A percentile compares a stretch with the other conserved stretches of the same genome.
Evolutionary conservation across 495 filamentous ascomycete genomes (phyloP).

Genomic region (Neurospora sp.): DNA sequence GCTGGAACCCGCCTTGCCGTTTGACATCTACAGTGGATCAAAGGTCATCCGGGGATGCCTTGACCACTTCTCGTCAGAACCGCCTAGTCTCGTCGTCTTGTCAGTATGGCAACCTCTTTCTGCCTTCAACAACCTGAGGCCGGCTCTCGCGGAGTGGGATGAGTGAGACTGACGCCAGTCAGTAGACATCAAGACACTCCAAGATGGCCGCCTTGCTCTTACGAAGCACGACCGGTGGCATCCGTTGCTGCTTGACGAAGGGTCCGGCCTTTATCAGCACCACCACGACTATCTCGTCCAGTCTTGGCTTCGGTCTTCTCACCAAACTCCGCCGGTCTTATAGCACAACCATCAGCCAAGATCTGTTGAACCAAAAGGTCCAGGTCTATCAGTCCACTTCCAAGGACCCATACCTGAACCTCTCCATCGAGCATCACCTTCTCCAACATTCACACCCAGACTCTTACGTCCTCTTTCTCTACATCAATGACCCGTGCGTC

Average conservation of each 20-base stretch:
- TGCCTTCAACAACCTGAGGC: neutral
- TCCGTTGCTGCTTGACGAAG: neutral
- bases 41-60: neutral
- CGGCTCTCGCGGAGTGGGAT: neutral
- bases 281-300: neutral
- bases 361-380: slow-evolving; percentile 6
- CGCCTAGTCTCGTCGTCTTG: neutral
- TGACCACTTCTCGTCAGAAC: neutral
- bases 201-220: neutral
- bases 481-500: slow-evolving; percentile 74
- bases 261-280: neutral
- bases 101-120: neutral
- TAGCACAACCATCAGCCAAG: neutral
- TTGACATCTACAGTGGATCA: neutral
- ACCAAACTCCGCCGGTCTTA: neutral
- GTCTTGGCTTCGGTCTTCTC: neutral
- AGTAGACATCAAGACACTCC: neutral
- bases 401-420: slow-evolving; percentile 75
- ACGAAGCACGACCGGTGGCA: neutral
- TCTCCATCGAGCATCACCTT: slow-evolving; percentile 90
- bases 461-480: slow-evolving; percentile 74
- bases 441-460: slow-evolving; percentile 58
- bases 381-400: slow-evolving; percentile 69
- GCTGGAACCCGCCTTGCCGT: neutral
- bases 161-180: neutral